These are phyloP conservation scores for Protea cynaroides DNA, from an alignment of 164 flowering plant genomes.

Conservation along the genomic window DNA sequence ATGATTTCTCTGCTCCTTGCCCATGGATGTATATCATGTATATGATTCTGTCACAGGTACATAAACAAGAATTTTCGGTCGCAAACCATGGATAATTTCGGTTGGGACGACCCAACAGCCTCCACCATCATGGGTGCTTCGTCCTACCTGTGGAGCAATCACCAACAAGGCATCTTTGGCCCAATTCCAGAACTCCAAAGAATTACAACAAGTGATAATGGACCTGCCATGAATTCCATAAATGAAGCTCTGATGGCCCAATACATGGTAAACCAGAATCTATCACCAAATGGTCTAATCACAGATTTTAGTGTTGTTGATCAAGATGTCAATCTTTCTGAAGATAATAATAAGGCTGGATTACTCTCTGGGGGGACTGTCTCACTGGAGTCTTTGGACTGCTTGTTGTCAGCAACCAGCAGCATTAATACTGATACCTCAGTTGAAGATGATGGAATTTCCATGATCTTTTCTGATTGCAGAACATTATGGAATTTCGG, in stretches of 20 bases:
- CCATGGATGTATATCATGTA: too few relatives aligned
- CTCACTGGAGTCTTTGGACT: conserved; percentile 56
- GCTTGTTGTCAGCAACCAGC: conserved; percentile 52
- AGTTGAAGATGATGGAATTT: conserved; percentile 56
- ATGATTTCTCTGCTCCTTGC: too few relatives aligned
- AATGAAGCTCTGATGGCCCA: conserved; percentile 13
- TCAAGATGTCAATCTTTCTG: not conserved
- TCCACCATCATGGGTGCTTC: not conserved
- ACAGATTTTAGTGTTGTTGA: conserved; percentile 12
- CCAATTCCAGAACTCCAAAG: conserved; percentile 15
- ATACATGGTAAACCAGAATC: too few relatives aligned
- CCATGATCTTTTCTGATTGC: conserved; percentile 50
- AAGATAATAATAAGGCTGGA: conserved; percentile 10
- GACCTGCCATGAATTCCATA: conserved; percentile 4
- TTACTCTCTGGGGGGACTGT: too few relatives aligned
- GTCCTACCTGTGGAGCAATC: conserved; percentile 26
- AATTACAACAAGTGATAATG: conserved; percentile 5
- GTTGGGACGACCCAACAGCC: conserved; percentile 38
- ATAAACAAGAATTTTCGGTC: not conserved
- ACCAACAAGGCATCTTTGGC: conserved; percentile 14
- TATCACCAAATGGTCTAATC: conserved; percentile 5
- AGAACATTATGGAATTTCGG: conserved; percentile 36
- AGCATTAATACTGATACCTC: conserved; percentile 48
- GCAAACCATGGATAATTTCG: conserved; percentile 33
- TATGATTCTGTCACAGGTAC: not conserved